Evolutionary conservation across 2,329 filamentous ascomycete genomes (phyloP), one percentile per base, ranked within the genome.

Genomic region (Xylaria digitata): DNA sequence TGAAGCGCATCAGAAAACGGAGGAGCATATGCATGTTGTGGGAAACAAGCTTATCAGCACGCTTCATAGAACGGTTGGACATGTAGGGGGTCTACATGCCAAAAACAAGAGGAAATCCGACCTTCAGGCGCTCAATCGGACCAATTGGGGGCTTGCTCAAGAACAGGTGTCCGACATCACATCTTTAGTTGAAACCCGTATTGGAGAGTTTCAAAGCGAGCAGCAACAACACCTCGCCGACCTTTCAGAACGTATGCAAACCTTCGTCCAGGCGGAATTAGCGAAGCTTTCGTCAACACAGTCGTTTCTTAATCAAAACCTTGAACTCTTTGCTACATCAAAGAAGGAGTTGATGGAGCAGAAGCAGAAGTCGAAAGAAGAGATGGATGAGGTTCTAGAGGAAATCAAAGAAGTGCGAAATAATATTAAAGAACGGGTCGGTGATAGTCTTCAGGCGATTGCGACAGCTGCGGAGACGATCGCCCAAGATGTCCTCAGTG

Each of bases 321-420:
- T 91, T 8, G 81, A 85, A 7, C 84, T 85, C 0, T 93, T 97
- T 72, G 84, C 88, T 45, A 82, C 85, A 19, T 92, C 91, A 0
- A 89, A 90, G 77, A 82, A 84, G 57, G 87, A 91, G 71, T 85
- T 96, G 17, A 85, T 91, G 30, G 83, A 87, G 48, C 89, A 92
- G 74, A 91, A 89, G 63, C 83, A 86, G 26, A 83, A 85, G 68
- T 91, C 93, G 2, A 92, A 91, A 74, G 89, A 94, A 54, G 91
- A 94, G 63, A 94, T 97, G 92, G 94, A 97, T 73, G 84, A 87
- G n/a, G 90, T 97, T 1, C 84, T 99, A 9, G 92, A 96, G 74
- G 95, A 97, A 77, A 97, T 98, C 77, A 94, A 94, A 77, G 89
- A 87, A n/a, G 85, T 98, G 26, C 89, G 95, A 23, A 92, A 97